A percentile compares a stretch with the other conserved stretches of the same genome.
These are phyloP conservation scores for Corylus avellana DNA, from an alignment of 306 rosid species.

Conservation along the genomic window DNA sequence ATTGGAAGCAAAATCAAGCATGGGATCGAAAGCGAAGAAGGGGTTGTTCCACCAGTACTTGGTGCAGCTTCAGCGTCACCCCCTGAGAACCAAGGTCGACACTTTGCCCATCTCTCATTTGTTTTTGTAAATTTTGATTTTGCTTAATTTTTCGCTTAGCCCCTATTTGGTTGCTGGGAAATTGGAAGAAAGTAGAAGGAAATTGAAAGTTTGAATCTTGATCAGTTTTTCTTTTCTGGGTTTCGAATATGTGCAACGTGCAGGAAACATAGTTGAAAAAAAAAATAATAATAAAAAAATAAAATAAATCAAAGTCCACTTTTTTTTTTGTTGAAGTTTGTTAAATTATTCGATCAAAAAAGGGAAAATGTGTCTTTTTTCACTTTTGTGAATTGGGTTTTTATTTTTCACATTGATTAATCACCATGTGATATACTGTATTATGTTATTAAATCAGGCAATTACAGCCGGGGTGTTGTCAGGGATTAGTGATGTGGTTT, in stretches of 20 bases:
- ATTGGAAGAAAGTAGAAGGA: neutral
- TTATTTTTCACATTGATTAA: neutral
- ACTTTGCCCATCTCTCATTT: neutral
- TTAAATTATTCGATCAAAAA: neutral
- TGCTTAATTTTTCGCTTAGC: neutral
- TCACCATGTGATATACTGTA: neutral
- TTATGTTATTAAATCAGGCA: conserved; percentile 40
- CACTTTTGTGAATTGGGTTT: neutral
- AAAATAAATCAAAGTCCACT: neutral
- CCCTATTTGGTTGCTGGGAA: conserved; percentile 7
- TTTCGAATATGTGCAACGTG: neutral
- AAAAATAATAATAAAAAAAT: too few species aligned
- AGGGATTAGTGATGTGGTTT: conserved; percentile 72
- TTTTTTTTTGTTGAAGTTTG: neutral
- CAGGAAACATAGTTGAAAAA: neutral
- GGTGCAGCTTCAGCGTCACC: conserved; percentile 72
- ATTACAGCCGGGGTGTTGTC: conserved; percentile 84
- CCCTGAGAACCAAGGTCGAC: conserved; percentile 80
- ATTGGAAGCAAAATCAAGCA: conserved; percentile 12
- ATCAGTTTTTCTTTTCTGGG: conserved; percentile 7
- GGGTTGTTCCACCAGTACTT: conserved; percentile 70
- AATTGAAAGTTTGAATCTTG: neutral
- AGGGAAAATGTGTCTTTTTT: too few species aligned
- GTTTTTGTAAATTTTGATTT: neutral
- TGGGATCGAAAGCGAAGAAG: conserved; percentile 67